Evolutionary conservation across 202 grass and related monocot species (phyloP).

Genomic region (Setaria viridis): DNA sequence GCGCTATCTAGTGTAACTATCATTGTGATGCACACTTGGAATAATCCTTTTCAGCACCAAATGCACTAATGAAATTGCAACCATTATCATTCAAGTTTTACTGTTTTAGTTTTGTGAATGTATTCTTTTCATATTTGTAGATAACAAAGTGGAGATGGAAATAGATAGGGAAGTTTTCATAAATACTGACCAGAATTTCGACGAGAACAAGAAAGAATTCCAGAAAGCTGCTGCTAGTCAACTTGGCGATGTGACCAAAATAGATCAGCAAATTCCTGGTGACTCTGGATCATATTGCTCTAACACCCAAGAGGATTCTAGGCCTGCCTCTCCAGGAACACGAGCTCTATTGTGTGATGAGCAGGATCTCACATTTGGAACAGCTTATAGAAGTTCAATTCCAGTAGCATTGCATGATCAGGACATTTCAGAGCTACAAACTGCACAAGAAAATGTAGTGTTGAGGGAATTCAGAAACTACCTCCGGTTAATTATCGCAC

Average conservation of each 20-base stretch:
- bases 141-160: slow-evolving; percentile 49
- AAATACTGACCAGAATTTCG: slow-evolving; percentile 29
- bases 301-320: slow-evolving; percentile 47
- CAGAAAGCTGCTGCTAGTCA: slow-evolving; percentile 44
- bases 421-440: slow-evolving; percentile 54
- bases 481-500: slow-evolving; percentile 55
- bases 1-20: not conserved
- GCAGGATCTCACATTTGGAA: slow-evolving; percentile 57
- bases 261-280: slow-evolving; percentile 42
- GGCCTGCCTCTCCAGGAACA: slow-evolving; percentile 75
- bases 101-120: slow-evolving; percentile 36
- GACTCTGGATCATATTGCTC: slow-evolving; percentile 39
- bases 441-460: slow-evolving; percentile 60
- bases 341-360: slow-evolving; percentile 73
- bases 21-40: slow-evolving; percentile 34
- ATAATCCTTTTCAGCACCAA: slow-evolving; percentile 28
- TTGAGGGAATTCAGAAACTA: slow-evolving; percentile 62
- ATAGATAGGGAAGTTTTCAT: slow-evolving; percentile 44
- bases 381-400: slow-evolving; percentile 48
- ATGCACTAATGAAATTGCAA: slow-evolving; percentile 39
- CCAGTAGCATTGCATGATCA: slow-evolving; percentile 50
- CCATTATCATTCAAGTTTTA: slow-evolving; percentile 5
- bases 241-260: slow-evolving; percentile 26
- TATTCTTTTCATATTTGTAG: slow-evolving; percentile 42
- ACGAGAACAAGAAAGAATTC: slow-evolving; percentile 25